Conservation (phyloP, 1,284 basidiomycete species). For the Ceraceosorus bombacis region DNA sequence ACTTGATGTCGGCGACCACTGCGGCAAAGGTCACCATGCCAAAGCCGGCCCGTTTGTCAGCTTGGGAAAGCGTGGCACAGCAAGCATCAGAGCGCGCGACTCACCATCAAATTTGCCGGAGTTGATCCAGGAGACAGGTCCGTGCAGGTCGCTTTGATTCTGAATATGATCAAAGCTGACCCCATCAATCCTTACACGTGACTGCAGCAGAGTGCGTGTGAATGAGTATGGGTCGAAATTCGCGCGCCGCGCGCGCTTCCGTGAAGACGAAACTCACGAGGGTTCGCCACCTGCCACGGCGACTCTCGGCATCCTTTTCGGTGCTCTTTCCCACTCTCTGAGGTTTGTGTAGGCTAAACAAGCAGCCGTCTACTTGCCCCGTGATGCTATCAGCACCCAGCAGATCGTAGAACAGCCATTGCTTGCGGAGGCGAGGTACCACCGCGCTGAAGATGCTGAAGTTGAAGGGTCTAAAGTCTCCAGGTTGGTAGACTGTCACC, state of each 20-base stretch:
- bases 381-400: constrained; percentile 81
- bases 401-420: constrained; percentile 87
- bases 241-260: too few relatives aligned
- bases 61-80: not conserved
- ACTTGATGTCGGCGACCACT: constrained; percentile 93
- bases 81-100: constrained; percentile 1
- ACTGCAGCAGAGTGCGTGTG: constrained; percentile 49
- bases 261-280: constrained; percentile 59
- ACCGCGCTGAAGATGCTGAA: constrained; percentile 93
- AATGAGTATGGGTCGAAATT: too few relatives aligned
- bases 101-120: constrained; percentile 77
- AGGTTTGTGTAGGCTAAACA: constrained; percentile 92
- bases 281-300: constrained; percentile 72
- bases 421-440: constrained; percentile 74
- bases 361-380: constrained; percentile 93
- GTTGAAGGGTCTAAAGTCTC: constrained; percentile 76
- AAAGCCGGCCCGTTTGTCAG: not conserved
- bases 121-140: constrained; percentile 92
- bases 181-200: constrained; percentile 90
- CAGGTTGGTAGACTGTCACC: constrained; percentile 89
- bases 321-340: constrained; percentile 88
- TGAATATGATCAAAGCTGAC: constrained; percentile 94
- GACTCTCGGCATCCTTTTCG: constrained; percentile 54
- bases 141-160: constrained; percentile 62
- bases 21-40: not conserved